phyloP scores from a whole-genome alignment of 345 rosid species.

The Brassica nigra region DNA sequence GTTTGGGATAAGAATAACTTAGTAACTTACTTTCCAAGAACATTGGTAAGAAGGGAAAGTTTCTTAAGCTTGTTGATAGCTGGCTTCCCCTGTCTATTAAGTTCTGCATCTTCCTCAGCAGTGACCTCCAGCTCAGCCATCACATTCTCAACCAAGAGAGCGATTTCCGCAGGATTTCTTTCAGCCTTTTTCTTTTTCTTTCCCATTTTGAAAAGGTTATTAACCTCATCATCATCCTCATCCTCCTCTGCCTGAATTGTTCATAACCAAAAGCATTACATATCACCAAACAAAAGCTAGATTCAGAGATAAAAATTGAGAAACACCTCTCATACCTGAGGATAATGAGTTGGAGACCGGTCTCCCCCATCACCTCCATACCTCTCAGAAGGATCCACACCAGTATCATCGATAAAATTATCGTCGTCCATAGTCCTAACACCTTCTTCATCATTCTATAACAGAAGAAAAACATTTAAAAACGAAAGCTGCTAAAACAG shows the following conservation, averaged over 20 bases:
- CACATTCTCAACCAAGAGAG: constrained; percentile 80
- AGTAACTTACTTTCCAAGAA: constrained; percentile 83
- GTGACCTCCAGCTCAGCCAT: constrained; percentile 98
- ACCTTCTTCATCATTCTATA: constrained; percentile 89
- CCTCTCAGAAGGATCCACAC: constrained; percentile 79
- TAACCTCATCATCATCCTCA: constrained; percentile 86
- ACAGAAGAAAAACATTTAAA: constrained; percentile 8
- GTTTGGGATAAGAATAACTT: not conserved
- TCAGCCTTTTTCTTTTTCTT: constrained; percentile 82
- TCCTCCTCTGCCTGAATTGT: constrained; percentile 78
- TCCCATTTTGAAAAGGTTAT: constrained; percentile 82
- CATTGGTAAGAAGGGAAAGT: constrained; percentile 84
- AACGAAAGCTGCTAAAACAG: not conserved
- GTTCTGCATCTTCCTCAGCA: constrained; percentile 92
- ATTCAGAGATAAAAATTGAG: not conserved
- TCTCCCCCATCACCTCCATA: constrained; percentile 66
- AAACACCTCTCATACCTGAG: constrained; percentile 29
- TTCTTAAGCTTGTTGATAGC: constrained; percentile 93
- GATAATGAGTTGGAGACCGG: constrained; percentile 74
- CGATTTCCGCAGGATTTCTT: constrained; percentile 91
- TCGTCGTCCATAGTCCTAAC: constrained; percentile 85
- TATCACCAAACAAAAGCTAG: constrained; percentile 10
- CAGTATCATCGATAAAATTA: constrained; percentile 88
- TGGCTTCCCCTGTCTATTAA: constrained; percentile 82
- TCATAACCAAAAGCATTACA: constrained; percentile 15